Percentiles rank a stretch among this genome's conserved stretches.
Evolutionary conservation across 176 grass and related monocot genomes (phyloP).

Genomic region (Carex scoparia): DNA sequence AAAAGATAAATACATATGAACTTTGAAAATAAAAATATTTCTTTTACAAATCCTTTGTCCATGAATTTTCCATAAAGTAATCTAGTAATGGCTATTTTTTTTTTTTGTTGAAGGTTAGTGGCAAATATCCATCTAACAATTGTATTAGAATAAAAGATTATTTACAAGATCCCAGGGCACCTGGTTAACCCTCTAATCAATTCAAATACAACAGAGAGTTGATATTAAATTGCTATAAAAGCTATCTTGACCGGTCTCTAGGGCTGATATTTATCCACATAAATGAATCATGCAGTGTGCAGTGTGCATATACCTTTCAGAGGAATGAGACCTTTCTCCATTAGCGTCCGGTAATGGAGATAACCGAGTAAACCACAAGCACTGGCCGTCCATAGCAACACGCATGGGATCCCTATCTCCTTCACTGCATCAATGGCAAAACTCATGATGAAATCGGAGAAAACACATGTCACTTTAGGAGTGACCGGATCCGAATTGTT

Average conservation of each 20-base stretch:
- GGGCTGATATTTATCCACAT: neutral
- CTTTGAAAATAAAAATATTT: too few relatives aligned
- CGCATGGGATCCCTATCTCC: constrained; percentile 43
- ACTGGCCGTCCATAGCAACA: constrained; percentile 50
- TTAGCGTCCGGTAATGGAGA: constrained; percentile 47
- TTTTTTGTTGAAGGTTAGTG: too few relatives aligned
- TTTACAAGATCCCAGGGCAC: too few relatives aligned
- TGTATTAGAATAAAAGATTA: too few relatives aligned
- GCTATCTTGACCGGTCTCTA: too few relatives aligned
- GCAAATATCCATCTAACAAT: too few relatives aligned
- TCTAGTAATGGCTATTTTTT: too few relatives aligned
- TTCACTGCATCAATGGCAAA: constrained; percentile 42
- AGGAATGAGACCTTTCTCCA: constrained; percentile 42
- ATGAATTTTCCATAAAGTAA: neutral
- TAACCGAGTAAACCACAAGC: constrained; percentile 46
- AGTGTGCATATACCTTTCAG: constrained; percentile 31
- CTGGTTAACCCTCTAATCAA: too few relatives aligned
- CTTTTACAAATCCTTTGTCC: too few relatives aligned
- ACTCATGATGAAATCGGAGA: constrained; percentile 49
- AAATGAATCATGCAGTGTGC: neutral
- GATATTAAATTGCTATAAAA: too few relatives aligned
- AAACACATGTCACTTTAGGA: constrained; percentile 44
- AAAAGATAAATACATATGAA: too few relatives aligned
- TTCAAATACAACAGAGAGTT: too few relatives aligned
- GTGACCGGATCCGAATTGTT: neutral